Evolutionary conservation across 2,329 filamentous ascomycete species (phyloP).

Genomic region (Grosmannia serpens): DNA sequence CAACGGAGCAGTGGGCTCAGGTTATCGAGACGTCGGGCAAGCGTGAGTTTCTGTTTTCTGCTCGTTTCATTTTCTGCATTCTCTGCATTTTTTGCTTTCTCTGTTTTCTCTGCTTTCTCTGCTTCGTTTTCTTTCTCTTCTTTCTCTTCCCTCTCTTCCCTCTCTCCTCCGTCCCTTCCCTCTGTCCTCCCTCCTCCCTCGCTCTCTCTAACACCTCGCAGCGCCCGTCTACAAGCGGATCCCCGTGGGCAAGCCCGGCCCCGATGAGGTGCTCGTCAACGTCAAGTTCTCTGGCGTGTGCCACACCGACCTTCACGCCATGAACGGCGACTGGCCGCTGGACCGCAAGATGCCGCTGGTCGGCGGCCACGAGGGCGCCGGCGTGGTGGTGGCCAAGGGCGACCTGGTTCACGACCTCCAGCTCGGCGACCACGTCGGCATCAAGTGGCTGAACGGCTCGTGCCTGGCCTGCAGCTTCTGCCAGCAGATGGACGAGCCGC

Average conservation of each 20-base stretch:
- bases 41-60: constrained; percentile 32
- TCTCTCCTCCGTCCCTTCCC: no score
- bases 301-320: constrained; percentile 19
- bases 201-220: constrained; percentile 16
- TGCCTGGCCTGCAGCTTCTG: constrained; percentile 80
- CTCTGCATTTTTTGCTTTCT: background rate
- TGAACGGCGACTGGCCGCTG: constrained; percentile 19
- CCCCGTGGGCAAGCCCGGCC: constrained; percentile 55
- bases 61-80: background rate
- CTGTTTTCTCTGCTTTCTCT: background rate
- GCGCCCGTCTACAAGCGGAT: constrained; percentile 58
- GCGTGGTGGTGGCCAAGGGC: constrained; percentile 73
- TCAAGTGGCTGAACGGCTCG: constrained; percentile 89
- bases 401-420: constrained; percentile 64
- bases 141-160: no score
- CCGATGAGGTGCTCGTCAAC: constrained; percentile 19
- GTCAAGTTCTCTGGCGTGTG: constrained; percentile 21
- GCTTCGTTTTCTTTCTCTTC: no score
- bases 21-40: constrained; percentile 75
- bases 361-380: constrained; percentile 62
- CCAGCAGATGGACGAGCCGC: constrained; percentile 66
- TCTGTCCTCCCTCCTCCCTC: background rate
- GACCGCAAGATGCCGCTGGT: constrained; percentile 17
- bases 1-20: constrained; percentile 81
- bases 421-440: constrained; percentile 74